Evolutionary conservation across 164 flowering plant genomes (phyloP), one percentile per base, ranked within the genome.

Genomic region (Magnolia kwangsiensis): DNA sequence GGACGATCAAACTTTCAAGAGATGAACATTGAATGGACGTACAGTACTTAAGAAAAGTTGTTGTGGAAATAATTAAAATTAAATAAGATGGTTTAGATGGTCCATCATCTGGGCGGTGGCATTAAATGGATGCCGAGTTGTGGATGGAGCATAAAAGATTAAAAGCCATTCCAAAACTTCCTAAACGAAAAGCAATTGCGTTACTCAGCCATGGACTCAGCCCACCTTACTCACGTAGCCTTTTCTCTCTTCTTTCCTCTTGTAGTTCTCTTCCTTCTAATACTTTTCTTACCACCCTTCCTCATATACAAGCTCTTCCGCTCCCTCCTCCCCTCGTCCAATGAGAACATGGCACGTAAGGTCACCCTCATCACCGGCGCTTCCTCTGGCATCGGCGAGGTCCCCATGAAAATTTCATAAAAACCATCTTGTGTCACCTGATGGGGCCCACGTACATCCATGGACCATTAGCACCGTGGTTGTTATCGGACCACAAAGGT

Each of bases 341-440:
- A 20, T 18, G 79, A 72, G 23, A 66, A 72, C 65, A 51, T 77
- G 24, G 16, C 29, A 14, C 63, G 50, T 69, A 77, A 77, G 69
- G 79, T 77, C 20, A 72, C 66, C n/a, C 70, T 77, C 71, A 64
- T 77, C 70, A 77, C 79, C 1, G 79, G 79, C 5, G 79, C 79
- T 21, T 77, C 79, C 23, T 71, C 79, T 10, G 79, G 79, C 71
- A 64, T 77, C 14, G 79, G 79, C 16, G 75, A 77, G 79, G 79
- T 77, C 9, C 19, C 37, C 10, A 49, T 16, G 7, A 37, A 37
- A 37, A 37, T 7, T 37, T 5, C 45, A 13, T 8, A 59, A 59
- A 59, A 13, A 13, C 63, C 14, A 59, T 19, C 45, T 37, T 37
- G 45, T 37, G 45, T 37, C 45, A 4, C 45, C 45, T 37, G 45